Conservation (phyloP, 23 red algal species). For the Gracilaria gracilis region DNA sequence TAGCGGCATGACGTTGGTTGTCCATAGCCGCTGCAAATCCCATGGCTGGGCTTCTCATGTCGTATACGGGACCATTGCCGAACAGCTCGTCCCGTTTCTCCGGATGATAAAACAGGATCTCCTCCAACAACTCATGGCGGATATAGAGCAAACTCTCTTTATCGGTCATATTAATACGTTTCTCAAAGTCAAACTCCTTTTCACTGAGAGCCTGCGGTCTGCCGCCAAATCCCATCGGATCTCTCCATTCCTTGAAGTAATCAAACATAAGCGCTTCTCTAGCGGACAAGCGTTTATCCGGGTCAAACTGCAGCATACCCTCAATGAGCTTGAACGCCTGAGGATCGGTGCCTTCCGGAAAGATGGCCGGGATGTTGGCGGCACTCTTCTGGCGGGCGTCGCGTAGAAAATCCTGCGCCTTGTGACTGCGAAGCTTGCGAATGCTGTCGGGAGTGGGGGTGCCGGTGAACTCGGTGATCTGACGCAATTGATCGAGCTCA, state of each 20-base stretch:
- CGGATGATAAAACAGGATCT: conserved; percentile 96
- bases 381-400: conserved; percentile 4
- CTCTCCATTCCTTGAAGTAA: conserved; percentile 93
- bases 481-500: conserved; percentile 82
- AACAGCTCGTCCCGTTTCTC: conserved; percentile 83
- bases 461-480: conserved; percentile 85
- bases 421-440: conserved; percentile 62
- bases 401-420: conserved; percentile 76
- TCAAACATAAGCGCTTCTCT: conserved; percentile 81
- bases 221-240: conserved; percentile 76
- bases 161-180: conserved; percentile 49
- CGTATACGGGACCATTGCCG: conserved; percentile 44
- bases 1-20: not conserved
- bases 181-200: conserved; percentile 97
- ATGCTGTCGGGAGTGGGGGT: conserved; percentile 76
- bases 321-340: conserved; percentile 75
- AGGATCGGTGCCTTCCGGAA: conserved; percentile 75
- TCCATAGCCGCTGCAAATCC: conserved; percentile 59
- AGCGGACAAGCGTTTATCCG: conserved; percentile 83
- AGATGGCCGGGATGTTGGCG: conserved; percentile 63
- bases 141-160: conserved; percentile 76
- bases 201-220: conserved; percentile 58
- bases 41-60: conserved; percentile 34
- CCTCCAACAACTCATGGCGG: conserved; percentile 80
- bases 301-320: conserved; percentile 96